Conservation (phyloP, 2,329 filamentous ascomycete species). For the Coniella vitis region DNA sequence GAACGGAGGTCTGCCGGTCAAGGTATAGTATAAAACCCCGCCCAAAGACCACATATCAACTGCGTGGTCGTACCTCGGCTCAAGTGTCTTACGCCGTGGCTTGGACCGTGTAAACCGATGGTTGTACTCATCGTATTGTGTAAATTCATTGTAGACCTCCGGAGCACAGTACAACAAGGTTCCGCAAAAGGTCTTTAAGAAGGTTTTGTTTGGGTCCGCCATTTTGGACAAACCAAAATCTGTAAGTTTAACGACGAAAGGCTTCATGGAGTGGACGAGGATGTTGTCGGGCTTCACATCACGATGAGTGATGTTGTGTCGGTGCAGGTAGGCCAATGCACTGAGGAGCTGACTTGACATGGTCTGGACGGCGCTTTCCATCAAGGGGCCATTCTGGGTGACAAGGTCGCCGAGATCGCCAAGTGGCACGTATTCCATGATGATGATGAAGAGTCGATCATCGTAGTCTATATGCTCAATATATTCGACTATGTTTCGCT, state of each 20-base stretch:
- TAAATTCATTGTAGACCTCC: conserved; percentile 79
- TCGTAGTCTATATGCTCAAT: conserved; percentile 81
- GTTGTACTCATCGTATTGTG: conserved; percentile 63
- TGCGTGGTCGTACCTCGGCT: conserved; percentile 75
- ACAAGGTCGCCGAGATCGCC: conserved; percentile 80
- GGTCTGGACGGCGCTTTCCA: conserved; percentile 60
- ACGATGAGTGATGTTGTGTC: conserved; percentile 87
- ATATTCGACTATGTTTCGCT: conserved; percentile 87
- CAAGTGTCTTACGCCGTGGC: conserved; percentile 46
- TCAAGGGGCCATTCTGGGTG: conserved; percentile 50
- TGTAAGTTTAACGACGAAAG: conserved; percentile 81
- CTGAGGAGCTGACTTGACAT: conserved; percentile 73
- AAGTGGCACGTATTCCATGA: conserved; percentile 85
- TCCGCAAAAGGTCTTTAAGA: conserved; percentile 92
- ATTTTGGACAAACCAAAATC: conserved; percentile 97
- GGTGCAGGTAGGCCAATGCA: conserved; percentile 80
- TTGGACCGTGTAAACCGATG: conserved; percentile 57
- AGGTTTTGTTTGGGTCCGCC: conserved; percentile 82
- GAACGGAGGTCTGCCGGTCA: conserved; percentile 77
- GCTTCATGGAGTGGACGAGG: conserved; percentile 65
- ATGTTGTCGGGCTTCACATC: conserved; percentile 99
- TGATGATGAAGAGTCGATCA: conserved; percentile 81
- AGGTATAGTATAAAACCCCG: conserved; percentile 79
- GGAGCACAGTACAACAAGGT: conserved; percentile 94
- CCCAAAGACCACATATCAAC: conserved; percentile 96